Evolutionary conservation across 176 grass and related monocot species (phyloP).

Genomic region (Carex cristatella): DNA sequence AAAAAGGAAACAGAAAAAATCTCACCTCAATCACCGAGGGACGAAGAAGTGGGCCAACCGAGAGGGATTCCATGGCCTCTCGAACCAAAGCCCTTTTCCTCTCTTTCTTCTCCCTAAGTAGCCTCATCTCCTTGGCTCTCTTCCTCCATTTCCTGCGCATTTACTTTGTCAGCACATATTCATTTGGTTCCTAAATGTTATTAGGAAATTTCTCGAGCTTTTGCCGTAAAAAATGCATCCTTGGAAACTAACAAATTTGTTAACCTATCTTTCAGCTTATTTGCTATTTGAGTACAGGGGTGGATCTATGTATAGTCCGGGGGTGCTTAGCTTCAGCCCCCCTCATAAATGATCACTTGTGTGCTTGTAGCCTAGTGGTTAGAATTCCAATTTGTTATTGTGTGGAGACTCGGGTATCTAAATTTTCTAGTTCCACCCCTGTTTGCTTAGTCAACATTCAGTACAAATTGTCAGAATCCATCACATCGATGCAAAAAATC

Average conservation of each 20-base stretch:
- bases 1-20: background rate
- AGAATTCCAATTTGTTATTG: too few relatives aligned
- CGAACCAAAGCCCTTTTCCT: slow-evolving; percentile 50
- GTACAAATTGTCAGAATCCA: background rate
- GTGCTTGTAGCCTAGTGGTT: too few relatives aligned
- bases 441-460: background rate
- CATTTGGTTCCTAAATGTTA: background rate
- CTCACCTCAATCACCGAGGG: background rate
- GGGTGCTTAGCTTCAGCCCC: too few relatives aligned
- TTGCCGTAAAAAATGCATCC: background rate
- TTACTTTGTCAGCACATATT: slow-evolving; percentile 13
- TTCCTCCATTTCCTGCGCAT: slow-evolving; percentile 73
- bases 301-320: too few relatives aligned
- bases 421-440: background rate
- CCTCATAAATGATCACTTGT: too few relatives aligned
- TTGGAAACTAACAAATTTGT: background rate
- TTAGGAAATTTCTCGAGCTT: background rate
- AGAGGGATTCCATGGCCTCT: slow-evolving; percentile 66
- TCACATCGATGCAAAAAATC: background rate
- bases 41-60: slow-evolving; percentile 56
- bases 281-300: background rate
- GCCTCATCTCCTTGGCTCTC: slow-evolving; percentile 36
- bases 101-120: slow-evolving; percentile 64
- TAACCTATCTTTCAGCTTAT: background rate
- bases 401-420: too few relatives aligned